phyloP scores from a whole-genome alignment of 2,329 filamentous ascomycete genomes.

The Aspergillus sp. region DNA sequence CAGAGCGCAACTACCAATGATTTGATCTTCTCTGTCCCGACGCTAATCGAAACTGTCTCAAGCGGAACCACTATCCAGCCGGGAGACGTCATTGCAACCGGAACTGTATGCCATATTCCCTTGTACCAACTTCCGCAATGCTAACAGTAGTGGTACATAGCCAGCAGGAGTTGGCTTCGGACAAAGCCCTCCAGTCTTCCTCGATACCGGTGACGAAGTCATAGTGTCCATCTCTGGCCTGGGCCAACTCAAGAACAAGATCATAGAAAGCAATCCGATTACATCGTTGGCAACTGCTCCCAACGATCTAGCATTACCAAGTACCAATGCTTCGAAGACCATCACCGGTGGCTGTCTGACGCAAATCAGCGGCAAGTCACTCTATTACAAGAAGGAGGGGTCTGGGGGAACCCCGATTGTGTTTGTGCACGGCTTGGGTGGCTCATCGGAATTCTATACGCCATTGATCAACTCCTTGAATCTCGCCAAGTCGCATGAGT shows the following conservation, averaged over 20 bases:
- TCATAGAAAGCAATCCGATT: not conserved
- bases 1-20: constrained; percentile 45
- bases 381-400: not conserved
- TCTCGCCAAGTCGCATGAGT: not conserved
- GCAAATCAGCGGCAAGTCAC: not conserved
- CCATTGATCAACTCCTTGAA: not conserved
- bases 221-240: not conserved
- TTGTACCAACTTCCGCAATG: too few relatives aligned
- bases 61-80: constrained; percentile 45
- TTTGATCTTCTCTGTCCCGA: constrained; percentile 46
- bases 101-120: constrained; percentile 31
- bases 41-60: constrained; percentile 43
- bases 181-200: not conserved
- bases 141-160: not conserved
- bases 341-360: not conserved
- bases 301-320: not conserved
- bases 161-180: constrained; percentile 2
- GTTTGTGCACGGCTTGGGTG: not conserved
- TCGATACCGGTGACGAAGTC: not conserved
- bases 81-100: constrained; percentile 47
- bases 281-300: not conserved
- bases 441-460: not conserved
- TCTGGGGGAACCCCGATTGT: not conserved
- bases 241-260: not conserved
- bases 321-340: not conserved